phyloP scores from a whole-genome alignment of 2,329 filamentous ascomycete species.

The Penicillium sp. region DNA sequence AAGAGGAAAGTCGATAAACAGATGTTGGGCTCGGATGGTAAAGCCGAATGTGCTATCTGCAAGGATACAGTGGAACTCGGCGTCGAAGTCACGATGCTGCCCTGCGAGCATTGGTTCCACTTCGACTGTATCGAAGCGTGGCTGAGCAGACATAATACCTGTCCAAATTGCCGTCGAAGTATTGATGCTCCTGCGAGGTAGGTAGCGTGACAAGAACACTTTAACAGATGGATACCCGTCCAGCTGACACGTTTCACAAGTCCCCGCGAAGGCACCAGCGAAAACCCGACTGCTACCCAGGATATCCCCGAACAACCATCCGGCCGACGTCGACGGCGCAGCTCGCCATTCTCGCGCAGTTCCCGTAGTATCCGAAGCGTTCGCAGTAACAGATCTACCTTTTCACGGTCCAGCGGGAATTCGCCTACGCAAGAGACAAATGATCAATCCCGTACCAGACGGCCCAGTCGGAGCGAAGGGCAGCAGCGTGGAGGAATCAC shows the following conservation, averaged over 20 bases:
- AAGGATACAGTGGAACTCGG: slow-evolving; percentile 80
- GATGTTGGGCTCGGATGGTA: slow-evolving; percentile 70
- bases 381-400: slow-evolving; percentile 24
- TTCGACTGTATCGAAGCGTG: slow-evolving; percentile 79
- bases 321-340: slow-evolving; percentile 15
- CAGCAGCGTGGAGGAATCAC: slow-evolving; percentile 27
- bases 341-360: slow-evolving; percentile 13
- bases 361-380: slow-evolving; percentile 1
- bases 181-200: slow-evolving; percentile 36
- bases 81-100: slow-evolving; percentile 75
- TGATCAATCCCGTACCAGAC: slow-evolving; percentile 13
- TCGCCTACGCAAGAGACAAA: slow-evolving; percentile 15
- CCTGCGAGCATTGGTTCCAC: slow-evolving; percentile 95
- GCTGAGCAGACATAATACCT: slow-evolving; percentile 90
- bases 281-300: slow-evolving; percentile 18
- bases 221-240: not conserved
- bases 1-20: slow-evolving; percentile 71
- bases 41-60: slow-evolving; percentile 88
- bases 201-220: slow-evolving; percentile 17
- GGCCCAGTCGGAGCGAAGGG: slow-evolving; percentile 18
- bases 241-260: slow-evolving; percentile 17
- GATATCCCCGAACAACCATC: slow-evolving; percentile 20
- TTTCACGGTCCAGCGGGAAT: slow-evolving; percentile 16
- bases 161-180: slow-evolving; percentile 62
- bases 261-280: slow-evolving; percentile 25